These are phyloP conservation scores for Leccinum longicurvipes DNA, from an alignment of 768 basidiomycete genomes.

Conservation along the genomic window DNA sequence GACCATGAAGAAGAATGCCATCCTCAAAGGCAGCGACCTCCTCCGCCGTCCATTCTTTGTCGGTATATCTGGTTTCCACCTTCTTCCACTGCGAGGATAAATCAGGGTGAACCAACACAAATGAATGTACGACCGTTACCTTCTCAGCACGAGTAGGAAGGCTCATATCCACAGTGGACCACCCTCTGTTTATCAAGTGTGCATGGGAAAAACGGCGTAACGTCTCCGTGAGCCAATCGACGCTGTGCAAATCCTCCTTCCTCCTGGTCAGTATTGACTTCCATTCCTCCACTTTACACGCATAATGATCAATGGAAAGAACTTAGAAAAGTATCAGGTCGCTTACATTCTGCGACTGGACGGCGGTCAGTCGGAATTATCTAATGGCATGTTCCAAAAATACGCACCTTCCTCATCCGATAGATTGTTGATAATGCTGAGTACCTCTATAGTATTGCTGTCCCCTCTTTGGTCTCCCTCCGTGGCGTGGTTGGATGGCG, in stretches of 20 bases:
- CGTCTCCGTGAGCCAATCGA: slow-evolving; percentile 84
- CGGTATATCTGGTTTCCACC: slow-evolving; percentile 59
- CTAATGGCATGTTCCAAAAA: slow-evolving; percentile 13
- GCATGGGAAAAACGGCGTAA: slow-evolving; percentile 71
- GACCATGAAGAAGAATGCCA: slow-evolving; percentile 65
- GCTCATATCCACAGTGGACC: slow-evolving; percentile 64
- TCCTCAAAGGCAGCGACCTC: slow-evolving; percentile 77
- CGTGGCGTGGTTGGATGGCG: slow-evolving; percentile 1
- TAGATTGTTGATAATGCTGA: slow-evolving; percentile 63
- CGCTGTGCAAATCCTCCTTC: slow-evolving; percentile 48
- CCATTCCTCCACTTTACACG: slow-evolving; percentile 59
- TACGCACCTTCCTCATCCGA: slow-evolving; percentile 64
- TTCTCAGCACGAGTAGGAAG: slow-evolving; percentile 56
- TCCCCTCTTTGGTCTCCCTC: slow-evolving; percentile 58
- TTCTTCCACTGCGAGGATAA: slow-evolving; percentile 63
- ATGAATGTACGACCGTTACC: slow-evolving; percentile 39
- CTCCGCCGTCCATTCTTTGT: slow-evolving; percentile 66
- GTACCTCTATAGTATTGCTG: slow-evolving; percentile 69
- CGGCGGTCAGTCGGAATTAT: slow-evolving; percentile 20
- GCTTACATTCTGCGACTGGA: slow-evolving; percentile 58
- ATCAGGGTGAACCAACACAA: slow-evolving; percentile 10
- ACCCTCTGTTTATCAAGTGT: slow-evolving; percentile 50
- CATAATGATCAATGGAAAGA: slow-evolving; percentile 3
- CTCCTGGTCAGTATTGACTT: slow-evolving; percentile 55
- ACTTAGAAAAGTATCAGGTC: not conserved